Evolutionary conservation across 2,329 filamentous ascomycete genomes (phyloP).

Genomic region (Phialophora macrospora): DNA sequence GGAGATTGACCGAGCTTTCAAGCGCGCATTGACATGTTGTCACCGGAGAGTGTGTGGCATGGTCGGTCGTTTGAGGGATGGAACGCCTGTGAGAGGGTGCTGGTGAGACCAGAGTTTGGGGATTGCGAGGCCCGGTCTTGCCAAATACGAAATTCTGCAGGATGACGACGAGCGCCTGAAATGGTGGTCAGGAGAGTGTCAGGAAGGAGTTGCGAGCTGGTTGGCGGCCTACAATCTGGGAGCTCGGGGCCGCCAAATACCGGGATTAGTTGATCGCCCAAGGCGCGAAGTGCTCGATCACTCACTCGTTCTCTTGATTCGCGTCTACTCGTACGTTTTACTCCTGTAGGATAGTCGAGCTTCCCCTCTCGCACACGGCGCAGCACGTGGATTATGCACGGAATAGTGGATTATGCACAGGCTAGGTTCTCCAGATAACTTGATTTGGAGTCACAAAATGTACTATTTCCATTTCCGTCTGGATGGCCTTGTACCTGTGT

Average conservation of each 20-base stretch:
- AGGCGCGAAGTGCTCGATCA: background rate
- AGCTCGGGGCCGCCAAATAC: background rate
- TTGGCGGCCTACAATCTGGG: background rate
- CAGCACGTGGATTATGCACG: constrained; percentile 2
- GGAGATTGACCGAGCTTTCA: constrained; percentile 25
- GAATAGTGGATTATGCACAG: background rate
- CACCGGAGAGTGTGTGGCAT: constrained; percentile 15
- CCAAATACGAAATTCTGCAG: constrained; percentile 15
- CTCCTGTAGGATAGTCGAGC: too few species aligned
- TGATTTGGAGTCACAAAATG: background rate
- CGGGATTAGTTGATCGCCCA: background rate
- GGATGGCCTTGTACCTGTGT: background rate
- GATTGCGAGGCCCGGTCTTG: background rate
- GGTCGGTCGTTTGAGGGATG: constrained; percentile 6
- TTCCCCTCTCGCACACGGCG: background rate
- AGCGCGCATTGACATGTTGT: constrained; percentile 7
- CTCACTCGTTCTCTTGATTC: background rate
- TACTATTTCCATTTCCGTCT: background rate
- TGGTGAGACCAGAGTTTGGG: constrained; percentile 17
- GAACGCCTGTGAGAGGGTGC: constrained; percentile 4
- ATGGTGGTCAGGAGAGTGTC: constrained; percentile 4
- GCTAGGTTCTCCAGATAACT: background rate
- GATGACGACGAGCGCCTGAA: constrained; percentile 16
- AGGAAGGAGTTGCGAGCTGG: background rate
- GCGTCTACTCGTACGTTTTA: background rate